phyloP scores from a whole-genome alignment of 208 protist genomes.

The Tritrichomonas musculus region DNA sequence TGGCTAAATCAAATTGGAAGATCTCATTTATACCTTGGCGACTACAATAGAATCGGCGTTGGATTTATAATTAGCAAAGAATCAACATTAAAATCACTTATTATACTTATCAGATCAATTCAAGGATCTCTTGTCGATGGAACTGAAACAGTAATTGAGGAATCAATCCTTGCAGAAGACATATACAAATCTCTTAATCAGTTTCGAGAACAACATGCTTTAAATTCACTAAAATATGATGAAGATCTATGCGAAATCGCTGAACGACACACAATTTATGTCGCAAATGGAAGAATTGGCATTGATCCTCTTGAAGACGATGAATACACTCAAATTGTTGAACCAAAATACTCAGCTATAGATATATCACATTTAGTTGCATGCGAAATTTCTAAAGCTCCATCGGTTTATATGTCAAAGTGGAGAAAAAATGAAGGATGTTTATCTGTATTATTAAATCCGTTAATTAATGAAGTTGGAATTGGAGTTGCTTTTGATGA shows the following conservation, averaged over 20 bases:
- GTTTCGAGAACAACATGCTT: neutral
- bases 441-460: neutral
- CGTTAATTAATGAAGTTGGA: neutral
- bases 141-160: neutral
- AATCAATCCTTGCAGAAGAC: neutral
- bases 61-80: neutral
- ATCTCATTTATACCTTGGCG: neutral
- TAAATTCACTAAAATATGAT: neutral
- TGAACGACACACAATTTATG: neutral
- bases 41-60: neutral
- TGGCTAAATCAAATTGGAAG: neutral
- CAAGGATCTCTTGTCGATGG: neutral
- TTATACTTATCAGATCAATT: neutral
- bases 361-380: neutral
- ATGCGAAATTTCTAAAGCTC: neutral
- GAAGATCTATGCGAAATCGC: neutral
- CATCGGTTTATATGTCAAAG: neutral
- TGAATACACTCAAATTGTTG: neutral
- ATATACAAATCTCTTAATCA: neutral
- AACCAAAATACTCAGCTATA: neutral
- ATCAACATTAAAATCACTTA: neutral
- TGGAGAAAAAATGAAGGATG: neutral
- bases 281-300: neutral
- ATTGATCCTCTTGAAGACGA: neutral
- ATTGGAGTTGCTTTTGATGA: constrained; percentile 6